A percentile compares a stretch with the other conserved stretches of the same genome.
These are phyloP conservation scores for Verbascum thapsus DNA, from an alignment of 257 asterid genomes.

Conservation along the genomic window DNA sequence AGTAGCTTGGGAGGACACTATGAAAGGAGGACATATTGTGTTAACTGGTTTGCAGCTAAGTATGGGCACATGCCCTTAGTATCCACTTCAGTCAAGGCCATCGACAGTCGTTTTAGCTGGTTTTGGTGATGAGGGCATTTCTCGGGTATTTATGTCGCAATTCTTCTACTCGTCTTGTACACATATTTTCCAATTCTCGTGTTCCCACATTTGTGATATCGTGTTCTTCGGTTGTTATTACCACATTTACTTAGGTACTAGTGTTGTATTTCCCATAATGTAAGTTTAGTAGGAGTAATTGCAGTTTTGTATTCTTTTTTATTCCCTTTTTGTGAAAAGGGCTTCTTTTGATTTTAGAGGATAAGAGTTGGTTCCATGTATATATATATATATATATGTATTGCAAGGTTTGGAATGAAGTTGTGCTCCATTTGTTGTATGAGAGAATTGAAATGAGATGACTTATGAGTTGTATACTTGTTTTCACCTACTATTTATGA, in stretches of 20 bases:
- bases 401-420: too few species aligned
- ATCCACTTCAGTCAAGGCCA: slow-evolving; percentile 71
- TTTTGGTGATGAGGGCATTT: slow-evolving; percentile 60
- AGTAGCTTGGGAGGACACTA: slow-evolving; percentile 92
- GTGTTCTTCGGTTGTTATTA: slow-evolving; percentile 1
- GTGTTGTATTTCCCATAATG: not conserved
- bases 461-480: too few species aligned
- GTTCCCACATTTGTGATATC: slow-evolving; percentile 31
- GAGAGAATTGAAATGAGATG: too few species aligned
- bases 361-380: too few species aligned
- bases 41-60: slow-evolving; percentile 59
- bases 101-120: slow-evolving; percentile 71
- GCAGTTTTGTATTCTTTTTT: not conserved
- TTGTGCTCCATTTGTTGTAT: not conserved
- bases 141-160: slow-evolving; percentile 21
- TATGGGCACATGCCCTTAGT: slow-evolving; percentile 72
- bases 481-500: too few species aligned
- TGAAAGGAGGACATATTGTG: slow-evolving; percentile 61
- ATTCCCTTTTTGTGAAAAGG: not conserved
- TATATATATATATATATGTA: too few species aligned
- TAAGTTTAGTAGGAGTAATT: not conserved
- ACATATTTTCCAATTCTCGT: slow-evolving; percentile 15
- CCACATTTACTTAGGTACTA: slow-evolving; percentile 17
- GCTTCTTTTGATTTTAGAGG: too few species aligned
- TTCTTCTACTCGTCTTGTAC: slow-evolving; percentile 23